Base-by-base conservation (phyloP, 805 yeast genomes). In the Debaryomyces castellii region DNA sequence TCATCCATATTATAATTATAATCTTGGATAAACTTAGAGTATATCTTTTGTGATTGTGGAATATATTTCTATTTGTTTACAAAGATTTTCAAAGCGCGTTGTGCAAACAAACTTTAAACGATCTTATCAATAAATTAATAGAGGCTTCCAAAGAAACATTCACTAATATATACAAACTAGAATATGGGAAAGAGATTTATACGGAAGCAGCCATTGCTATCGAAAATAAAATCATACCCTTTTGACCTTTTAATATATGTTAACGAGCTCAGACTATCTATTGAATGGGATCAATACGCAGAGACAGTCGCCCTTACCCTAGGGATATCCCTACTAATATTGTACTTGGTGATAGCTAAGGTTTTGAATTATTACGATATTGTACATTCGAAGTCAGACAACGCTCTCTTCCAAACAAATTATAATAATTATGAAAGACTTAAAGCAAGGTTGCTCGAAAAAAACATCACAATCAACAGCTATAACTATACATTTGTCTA, bases 241-340 rank as follows among this genome's bases (percentile, higher is more conserved):
- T 63, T 69, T 33, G 77, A 73, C 41, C 45, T 65, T 24, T 60
- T 62, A 40, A 58, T 73, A 5, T 64, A 60, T 44, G 23, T 66
- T 40, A 67, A 71, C 44, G 77, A 73, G 46, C 30, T 58, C n/a
- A 49, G 64, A 18, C 49, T 64, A 16, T 66, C 74, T 3, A 68
- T 73, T 12, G 76, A 71, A 25, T 72, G 76, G 77, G 76, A 73
- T 47, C 64, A 62, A 32, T 65, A 67, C 45, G 50, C 62, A 21
- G 51, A 55, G 4, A 51, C 64, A 2, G 41, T 64, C 2, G 67
- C 71, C 4, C 45, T 69, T n/a, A 69, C 71, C 1, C 34, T 60
- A 9, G 73, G 73, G 2, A 46, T 55, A 5, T 30, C 47, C 8
- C 47, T 63, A n/a, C 46, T 62, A 5, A 38, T 51, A 4, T 22